Percentiles rank a stretch among this genome's conserved stretches.
Evolutionary conservation across 73 alveolate genomes (phyloP).

Genomic region (Paramecium pentaurelia): DNA sequence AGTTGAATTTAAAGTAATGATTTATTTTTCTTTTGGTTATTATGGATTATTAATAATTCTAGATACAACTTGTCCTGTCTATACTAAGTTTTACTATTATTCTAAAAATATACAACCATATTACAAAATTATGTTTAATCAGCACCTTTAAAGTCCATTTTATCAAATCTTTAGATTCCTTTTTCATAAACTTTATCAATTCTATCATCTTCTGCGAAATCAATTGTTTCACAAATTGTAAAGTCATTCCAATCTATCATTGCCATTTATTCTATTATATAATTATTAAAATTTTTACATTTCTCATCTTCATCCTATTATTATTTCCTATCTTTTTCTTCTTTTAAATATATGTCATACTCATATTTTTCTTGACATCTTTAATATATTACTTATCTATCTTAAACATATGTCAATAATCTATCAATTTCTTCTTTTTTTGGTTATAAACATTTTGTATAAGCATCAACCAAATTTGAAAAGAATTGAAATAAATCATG

Average conservation of each 20-base stretch:
- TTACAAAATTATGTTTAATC: conserved; percentile 55
- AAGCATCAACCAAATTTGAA: conserved; percentile 89
- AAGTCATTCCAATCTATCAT: conserved; percentile 98
- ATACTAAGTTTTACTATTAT: conserved; percentile 58
- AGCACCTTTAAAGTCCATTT: conserved; percentile 59
- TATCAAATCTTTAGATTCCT: conserved; percentile 64
- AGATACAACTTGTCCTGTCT: conserved; percentile 65
- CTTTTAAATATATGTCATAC: conserved; percentile 75
- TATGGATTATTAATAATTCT: conserved; percentile 58
- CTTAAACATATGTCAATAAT: conserved; percentile 12
- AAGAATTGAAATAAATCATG: conserved; percentile 93
- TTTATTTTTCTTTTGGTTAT: conserved; percentile 12
- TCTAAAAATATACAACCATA: neutral
- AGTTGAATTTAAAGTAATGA: conserved; percentile 40
- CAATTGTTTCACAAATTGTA: conserved; percentile 91
- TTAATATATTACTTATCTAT: conserved; percentile 9
- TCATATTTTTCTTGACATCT: conserved; percentile 64
- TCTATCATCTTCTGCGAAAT: conserved; percentile 87
- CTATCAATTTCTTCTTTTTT: conserved; percentile 78
- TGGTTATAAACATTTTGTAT: conserved; percentile 85
- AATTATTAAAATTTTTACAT: neutral
- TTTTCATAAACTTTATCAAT: conserved; percentile 62
- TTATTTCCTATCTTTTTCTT: conserved; percentile 72
- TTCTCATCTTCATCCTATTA: conserved; percentile 78
- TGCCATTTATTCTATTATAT: conserved; percentile 49